Conservation (phyloP, 2,329 filamentous ascomycete genomes). For the Chrysoporthe deuterocubensis region DNA sequence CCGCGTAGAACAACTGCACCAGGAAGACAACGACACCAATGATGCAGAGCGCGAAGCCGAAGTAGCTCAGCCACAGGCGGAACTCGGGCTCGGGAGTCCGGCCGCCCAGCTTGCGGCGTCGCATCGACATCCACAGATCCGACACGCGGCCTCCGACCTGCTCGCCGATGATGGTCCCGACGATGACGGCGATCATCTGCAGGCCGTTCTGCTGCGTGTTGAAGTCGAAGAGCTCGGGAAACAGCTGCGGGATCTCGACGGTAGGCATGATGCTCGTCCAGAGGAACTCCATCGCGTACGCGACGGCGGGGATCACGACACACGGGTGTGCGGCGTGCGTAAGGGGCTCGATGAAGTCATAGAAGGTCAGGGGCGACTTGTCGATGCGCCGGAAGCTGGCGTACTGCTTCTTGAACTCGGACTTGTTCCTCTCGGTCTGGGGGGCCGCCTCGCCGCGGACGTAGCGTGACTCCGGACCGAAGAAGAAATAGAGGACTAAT, state of each 20-base stretch:
- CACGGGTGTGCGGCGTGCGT: slow-evolving; percentile 48
- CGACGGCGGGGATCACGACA: slow-evolving; percentile 53
- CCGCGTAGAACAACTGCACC: slow-evolving; percentile 51
- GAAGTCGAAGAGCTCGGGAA: slow-evolving; percentile 58
- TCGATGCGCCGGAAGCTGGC: slow-evolving; percentile 54
- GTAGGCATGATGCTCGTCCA: slow-evolving; percentile 58
- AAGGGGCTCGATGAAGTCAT: slow-evolving; percentile 56
- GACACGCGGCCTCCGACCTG: slow-evolving; percentile 58
- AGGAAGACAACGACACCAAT: slow-evolving; percentile 59
- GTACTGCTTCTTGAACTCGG: slow-evolving; percentile 50
- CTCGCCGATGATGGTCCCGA: slow-evolving; percentile 62
- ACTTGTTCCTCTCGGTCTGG: slow-evolving; percentile 34
- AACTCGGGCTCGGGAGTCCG: slow-evolving; percentile 49
- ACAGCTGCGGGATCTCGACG: slow-evolving; percentile 64
- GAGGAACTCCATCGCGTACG: slow-evolving; percentile 62
- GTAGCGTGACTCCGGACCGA: slow-evolving; percentile 61
- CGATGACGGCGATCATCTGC: slow-evolving; percentile 60
- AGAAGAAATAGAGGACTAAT: slow-evolving; percentile 58
- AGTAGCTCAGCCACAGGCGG: slow-evolving; percentile 61
- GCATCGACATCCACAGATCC: slow-evolving; percentile 55
- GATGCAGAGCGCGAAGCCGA: slow-evolving; percentile 54
- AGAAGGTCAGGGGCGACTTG: slow-evolving; percentile 49
- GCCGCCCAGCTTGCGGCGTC: slow-evolving; percentile 37
- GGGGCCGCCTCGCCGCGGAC: slow-evolving; percentile 40
- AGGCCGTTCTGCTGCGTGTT: slow-evolving; percentile 61